Conservation (phyloP, 345 rosid species). For the Atalantia buxifolia region DNA sequence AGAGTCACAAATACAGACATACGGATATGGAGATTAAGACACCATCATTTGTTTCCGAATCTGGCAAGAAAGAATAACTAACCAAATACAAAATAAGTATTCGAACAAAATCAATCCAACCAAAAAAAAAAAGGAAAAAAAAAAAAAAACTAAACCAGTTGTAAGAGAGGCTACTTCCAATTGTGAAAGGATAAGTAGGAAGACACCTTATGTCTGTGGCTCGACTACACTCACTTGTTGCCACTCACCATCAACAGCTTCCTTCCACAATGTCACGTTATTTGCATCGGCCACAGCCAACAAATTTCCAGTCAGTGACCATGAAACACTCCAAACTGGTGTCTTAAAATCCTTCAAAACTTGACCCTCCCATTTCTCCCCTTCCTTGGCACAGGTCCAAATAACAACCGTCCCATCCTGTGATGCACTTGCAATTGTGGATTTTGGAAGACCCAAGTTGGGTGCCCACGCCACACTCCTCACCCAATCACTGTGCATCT, state of each 20-base stretch:
- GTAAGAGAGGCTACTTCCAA: neutral
- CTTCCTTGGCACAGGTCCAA: constrained; percentile 24
- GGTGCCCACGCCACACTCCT: constrained; percentile 28
- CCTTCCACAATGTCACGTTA: constrained; percentile 21
- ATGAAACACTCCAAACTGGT: constrained; percentile 21
- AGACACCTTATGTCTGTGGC: constrained; percentile 1
- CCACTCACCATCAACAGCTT: constrained; percentile 20
- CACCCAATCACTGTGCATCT: constrained; percentile 25
- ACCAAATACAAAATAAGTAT: neutral
- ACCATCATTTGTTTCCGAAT: neutral
- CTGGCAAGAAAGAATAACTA: neutral
- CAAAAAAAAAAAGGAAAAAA: neutral
- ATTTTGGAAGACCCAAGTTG: constrained; percentile 26
- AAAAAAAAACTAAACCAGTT: neutral
- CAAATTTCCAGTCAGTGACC: constrained; percentile 26
- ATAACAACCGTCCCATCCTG: constrained; percentile 21
- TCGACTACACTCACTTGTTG: constrained; percentile 12
- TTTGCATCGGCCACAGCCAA: constrained; percentile 25
- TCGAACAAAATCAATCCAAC: neutral
- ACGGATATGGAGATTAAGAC: neutral
- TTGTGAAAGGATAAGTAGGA: neutral
- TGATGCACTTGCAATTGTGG: constrained; percentile 23
- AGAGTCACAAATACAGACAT: neutral
- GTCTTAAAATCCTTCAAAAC: constrained; percentile 19
- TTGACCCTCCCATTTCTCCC: constrained; percentile 22